phyloP scores from a whole-genome alignment of 805 yeast species.

The Candida pini region DNA sequence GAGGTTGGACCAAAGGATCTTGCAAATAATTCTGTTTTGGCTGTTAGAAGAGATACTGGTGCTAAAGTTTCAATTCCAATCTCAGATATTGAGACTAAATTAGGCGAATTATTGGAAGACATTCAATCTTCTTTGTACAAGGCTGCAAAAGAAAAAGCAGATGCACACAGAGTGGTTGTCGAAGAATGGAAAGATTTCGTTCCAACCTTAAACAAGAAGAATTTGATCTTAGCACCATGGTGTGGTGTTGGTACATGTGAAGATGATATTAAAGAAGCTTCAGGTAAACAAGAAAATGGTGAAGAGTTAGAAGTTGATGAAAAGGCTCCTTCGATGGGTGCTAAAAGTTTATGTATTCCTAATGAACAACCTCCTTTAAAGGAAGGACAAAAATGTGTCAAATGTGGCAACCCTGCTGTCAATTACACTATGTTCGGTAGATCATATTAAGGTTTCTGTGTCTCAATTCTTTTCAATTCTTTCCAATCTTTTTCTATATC shows the following conservation, averaged over 20 bases:
- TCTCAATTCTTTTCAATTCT: neutral
- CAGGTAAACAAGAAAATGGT: constrained; percentile 73
- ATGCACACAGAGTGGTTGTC: constrained; percentile 76
- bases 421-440: constrained; percentile 96
- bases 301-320: constrained; percentile 90
- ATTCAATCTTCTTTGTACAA: constrained; percentile 71
- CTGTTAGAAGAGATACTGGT: constrained; percentile 90
- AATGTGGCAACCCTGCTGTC: constrained; percentile 70
- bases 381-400: constrained; percentile 79
- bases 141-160: constrained; percentile 78
- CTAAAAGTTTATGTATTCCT: constrained; percentile 96
- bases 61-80: constrained; percentile 65
- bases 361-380: constrained; percentile 82
- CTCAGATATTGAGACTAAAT: constrained; percentile 53
- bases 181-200: constrained; percentile 89
- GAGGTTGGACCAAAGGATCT: constrained; percentile 97
- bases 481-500: neutral
- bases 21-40: constrained; percentile 70
- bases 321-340: constrained; percentile 98
- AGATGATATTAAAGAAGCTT: constrained; percentile 90
- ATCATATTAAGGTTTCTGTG: constrained; percentile 55
- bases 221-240: constrained; percentile 93
- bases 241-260: constrained; percentile 94
- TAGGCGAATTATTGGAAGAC: constrained; percentile 74
- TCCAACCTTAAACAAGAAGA: constrained; percentile 85